Evolutionary conservation across 2,329 filamentous ascomycete genomes (phyloP).

Genomic region (Aaosphaeria pasadenensis): DNA sequence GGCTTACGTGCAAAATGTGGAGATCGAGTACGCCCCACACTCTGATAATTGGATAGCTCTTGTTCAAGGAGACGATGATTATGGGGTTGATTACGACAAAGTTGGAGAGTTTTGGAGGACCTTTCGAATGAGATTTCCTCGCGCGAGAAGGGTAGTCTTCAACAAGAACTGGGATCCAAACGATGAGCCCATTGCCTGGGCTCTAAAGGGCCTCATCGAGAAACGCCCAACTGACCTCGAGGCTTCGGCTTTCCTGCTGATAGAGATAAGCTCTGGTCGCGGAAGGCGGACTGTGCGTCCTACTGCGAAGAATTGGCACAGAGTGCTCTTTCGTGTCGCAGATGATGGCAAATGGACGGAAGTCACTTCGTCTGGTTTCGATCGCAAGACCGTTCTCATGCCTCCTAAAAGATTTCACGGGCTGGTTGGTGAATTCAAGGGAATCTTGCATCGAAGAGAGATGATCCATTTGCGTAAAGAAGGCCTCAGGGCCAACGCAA

Average conservation of each 20-base stretch:
- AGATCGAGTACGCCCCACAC: slow-evolving; percentile 5
- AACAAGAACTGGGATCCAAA: slow-evolving; percentile 6
- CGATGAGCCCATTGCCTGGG: neutral
- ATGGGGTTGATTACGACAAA: slow-evolving; percentile 1
- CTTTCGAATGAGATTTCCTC: slow-evolving; percentile 7
- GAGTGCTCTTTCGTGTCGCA: slow-evolving; percentile 4
- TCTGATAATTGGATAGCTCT: slow-evolving; percentile 1
- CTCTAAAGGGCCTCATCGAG: slow-evolving; percentile 4
- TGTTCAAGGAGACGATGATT: neutral
- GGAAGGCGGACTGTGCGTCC: neutral
- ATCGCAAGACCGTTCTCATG: slow-evolving; percentile 7
- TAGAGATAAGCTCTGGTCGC: neutral
- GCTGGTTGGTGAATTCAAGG: slow-evolving; percentile 8
- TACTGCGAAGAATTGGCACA: slow-evolving; percentile 2
- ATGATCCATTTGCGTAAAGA: slow-evolving; percentile 1
- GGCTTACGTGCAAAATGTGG: slow-evolving; percentile 10
- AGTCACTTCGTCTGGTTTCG: slow-evolving; percentile 1
- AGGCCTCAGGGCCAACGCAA: slow-evolving; percentile 7
- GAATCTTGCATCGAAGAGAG: slow-evolving; percentile 1
- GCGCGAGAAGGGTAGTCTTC: slow-evolving; percentile 8
- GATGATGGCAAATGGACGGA: slow-evolving; percentile 3
- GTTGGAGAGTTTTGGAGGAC: slow-evolving; percentile 8
- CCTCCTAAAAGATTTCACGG: slow-evolving; percentile 9
- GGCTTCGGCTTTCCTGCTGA: slow-evolving; percentile 2
- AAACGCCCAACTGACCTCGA: slow-evolving; percentile 6